These are phyloP conservation scores for Skeletonema grethae DNA, from an alignment of 108 stramenopile species.

Conservation along the genomic window DNA sequence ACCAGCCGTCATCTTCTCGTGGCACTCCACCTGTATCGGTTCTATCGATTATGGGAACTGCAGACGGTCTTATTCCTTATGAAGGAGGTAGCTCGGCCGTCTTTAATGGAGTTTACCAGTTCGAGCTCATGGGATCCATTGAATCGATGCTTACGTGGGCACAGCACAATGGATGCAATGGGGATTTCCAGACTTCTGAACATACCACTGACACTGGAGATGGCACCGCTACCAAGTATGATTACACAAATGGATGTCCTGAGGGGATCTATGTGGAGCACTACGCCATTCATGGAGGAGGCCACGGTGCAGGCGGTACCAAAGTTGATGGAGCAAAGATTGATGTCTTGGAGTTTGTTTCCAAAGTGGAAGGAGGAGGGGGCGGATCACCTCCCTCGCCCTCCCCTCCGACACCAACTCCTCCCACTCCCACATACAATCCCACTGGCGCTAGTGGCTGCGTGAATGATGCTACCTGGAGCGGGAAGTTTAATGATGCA, in stretches of 20 bases:
- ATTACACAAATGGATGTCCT: slow-evolving; percentile 13
- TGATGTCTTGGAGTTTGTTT: slow-evolving; percentile 1
- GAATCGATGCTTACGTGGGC: slow-evolving; percentile 11
- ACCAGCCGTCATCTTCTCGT: slow-evolving; percentile 7
- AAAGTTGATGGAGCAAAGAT: slow-evolving; percentile 10
- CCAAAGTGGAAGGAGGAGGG: neutral
- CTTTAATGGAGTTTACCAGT: slow-evolving; percentile 5
- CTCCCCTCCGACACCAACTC: neutral
- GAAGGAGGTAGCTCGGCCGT: slow-evolving; percentile 6
- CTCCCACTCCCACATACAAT: neutral
- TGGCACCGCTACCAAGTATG: slow-evolving; percentile 1
- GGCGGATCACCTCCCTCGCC: neutral
- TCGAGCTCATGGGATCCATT: slow-evolving; percentile 16
- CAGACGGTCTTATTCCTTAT: slow-evolving; percentile 11
- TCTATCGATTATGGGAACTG: slow-evolving; percentile 11
- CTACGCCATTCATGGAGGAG: slow-evolving; percentile 14
- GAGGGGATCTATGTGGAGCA: slow-evolving; percentile 8
- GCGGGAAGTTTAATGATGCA: neutral
- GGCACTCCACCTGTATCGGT: slow-evolving; percentile 21
- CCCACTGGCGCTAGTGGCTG: neutral
- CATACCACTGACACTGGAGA: slow-evolving; percentile 3
- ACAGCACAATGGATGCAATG: slow-evolving; percentile 10
- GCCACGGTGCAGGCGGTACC: slow-evolving; percentile 9
- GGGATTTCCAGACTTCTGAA: neutral
- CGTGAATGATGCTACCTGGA: neutral